A percentile compares a stretch with the other conserved stretches of the same genome.
Conservation (phyloP, 306 rosid genomes). For the Prosopis cineraria region DNA sequence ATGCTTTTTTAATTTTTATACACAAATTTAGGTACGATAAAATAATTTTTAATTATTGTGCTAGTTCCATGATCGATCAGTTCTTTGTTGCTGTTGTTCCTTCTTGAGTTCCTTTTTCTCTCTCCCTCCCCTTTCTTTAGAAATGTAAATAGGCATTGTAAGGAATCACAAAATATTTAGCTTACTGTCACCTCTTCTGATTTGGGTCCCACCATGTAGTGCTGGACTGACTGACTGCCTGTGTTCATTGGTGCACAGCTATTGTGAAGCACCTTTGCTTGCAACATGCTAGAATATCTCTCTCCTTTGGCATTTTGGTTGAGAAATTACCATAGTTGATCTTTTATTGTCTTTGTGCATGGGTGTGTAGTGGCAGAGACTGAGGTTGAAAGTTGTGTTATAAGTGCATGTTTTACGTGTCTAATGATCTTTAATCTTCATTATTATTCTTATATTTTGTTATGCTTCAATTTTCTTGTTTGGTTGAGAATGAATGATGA, state of each 20-base stretch:
- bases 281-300: neutral
- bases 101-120: neutral
- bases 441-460: slow-evolving; percentile 7
- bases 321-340: neutral
- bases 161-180: neutral
- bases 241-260: slow-evolving; percentile 11
- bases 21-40: neutral
- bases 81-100: neutral
- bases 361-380: neutral
- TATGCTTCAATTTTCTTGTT: slow-evolving; percentile 8
- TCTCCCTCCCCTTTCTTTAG: neutral
- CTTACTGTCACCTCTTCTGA: slow-evolving; percentile 15
- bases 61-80: neutral
- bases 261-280: neutral
- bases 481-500: neutral
- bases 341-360: neutral
- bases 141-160: neutral
- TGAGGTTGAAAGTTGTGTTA: neutral
- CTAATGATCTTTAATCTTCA: neutral
- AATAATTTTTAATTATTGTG: neutral
- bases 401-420: neutral
- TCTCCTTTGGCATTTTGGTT: neutral
- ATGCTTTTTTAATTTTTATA: neutral
- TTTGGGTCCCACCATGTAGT: slow-evolving; percentile 6
- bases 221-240: neutral